These are phyloP conservation scores for Penicillium egyptiacum DNA, from an alignment of 495 filamentous ascomycete species.

Conservation along the genomic window DNA sequence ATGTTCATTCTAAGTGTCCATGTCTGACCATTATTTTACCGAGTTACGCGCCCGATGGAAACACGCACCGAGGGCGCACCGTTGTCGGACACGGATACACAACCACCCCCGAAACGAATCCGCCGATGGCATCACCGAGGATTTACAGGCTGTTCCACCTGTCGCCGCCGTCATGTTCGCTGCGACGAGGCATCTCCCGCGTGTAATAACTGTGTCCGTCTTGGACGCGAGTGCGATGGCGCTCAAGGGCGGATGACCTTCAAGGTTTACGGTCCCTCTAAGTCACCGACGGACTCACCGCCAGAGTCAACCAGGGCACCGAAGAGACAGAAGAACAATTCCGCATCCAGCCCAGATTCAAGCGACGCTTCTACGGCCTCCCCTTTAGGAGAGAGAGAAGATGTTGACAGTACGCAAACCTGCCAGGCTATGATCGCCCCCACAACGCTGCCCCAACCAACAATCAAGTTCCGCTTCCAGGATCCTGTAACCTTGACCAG, in stretches of 20 bases:
- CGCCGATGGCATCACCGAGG: slow-evolving; percentile 44
- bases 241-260: slow-evolving; percentile 45
- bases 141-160: slow-evolving; percentile 45
- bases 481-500: slow-evolving; percentile 26
- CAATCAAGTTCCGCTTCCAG: slow-evolving; percentile 27
- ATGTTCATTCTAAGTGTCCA: slow-evolving; percentile 15
- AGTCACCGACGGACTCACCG: slow-evolving; percentile 5
- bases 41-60: slow-evolving; percentile 29
- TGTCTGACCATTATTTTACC: slow-evolving; percentile 25
- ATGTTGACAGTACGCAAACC: slow-evolving; percentile 13
- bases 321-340: slow-evolving; percentile 25
- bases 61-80: slow-evolving; percentile 31
- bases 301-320: slow-evolving; percentile 17
- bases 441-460: slow-evolving; percentile 17
- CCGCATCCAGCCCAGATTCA: slow-evolving; percentile 10
- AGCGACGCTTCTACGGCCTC: slow-evolving; percentile 16
- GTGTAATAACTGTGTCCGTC: slow-evolving; percentile 44
- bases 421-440: slow-evolving; percentile 26
- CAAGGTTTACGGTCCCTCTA: slow-evolving; percentile 42
- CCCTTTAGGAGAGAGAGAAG: slow-evolving; percentile 18
- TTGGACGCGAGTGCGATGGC: slow-evolving; percentile 42
- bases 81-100: slow-evolving; percentile 19
- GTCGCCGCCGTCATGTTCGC: slow-evolving; percentile 44
- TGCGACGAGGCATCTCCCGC: slow-evolving; percentile 45
- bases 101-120: slow-evolving; percentile 39